These are phyloP conservation scores for Linnemannia zychae DNA, from an alignment of 192 early-diverging fungal species.

Conservation along the genomic window DNA sequence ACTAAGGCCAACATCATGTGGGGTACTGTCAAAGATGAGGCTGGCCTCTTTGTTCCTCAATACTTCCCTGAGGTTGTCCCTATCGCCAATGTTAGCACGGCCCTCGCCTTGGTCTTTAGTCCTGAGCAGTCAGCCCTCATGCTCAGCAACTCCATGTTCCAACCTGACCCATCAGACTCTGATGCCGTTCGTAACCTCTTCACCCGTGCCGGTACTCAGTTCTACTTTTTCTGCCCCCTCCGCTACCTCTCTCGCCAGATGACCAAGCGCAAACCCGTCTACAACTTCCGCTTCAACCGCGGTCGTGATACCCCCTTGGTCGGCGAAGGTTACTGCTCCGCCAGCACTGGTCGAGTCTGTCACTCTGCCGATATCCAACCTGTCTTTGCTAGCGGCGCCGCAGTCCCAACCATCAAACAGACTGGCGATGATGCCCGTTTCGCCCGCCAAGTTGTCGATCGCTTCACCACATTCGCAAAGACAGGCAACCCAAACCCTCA, in stretches of 20 bases:
- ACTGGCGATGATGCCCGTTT: conserved; percentile 56
- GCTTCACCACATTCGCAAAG: conserved; percentile 56
- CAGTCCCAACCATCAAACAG: conserved; percentile 1
- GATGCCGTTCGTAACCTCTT: conserved; percentile 28
- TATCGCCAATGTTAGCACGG: neutral
- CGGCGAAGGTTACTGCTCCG: conserved; percentile 10
- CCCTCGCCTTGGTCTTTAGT: neutral
- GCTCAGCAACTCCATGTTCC: conserved; percentile 9
- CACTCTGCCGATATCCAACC: conserved; percentile 32
- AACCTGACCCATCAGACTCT: conserved; percentile 14
- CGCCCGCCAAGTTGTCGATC: conserved; percentile 46
- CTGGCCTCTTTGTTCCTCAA: conserved; percentile 22
- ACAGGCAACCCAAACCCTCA: conserved; percentile 57
- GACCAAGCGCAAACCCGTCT: conserved; percentile 24
- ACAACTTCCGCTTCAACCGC: conserved; percentile 49
- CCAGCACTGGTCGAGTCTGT: conserved; percentile 23
- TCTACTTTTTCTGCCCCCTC: conserved; percentile 46
- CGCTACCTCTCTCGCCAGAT: conserved; percentile 27
- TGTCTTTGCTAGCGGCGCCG: conserved; percentile 24
- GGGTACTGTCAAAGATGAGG: conserved; percentile 38
- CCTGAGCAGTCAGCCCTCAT: neutral
- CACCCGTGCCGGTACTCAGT: conserved; percentile 21
- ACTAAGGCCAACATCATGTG: conserved; percentile 53
- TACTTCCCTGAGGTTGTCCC: conserved; percentile 32
- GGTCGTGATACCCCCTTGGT: conserved; percentile 26